Base-by-base conservation (phyloP, 768 basidiomycete species). In the Hygrocybe punicea region DNA sequence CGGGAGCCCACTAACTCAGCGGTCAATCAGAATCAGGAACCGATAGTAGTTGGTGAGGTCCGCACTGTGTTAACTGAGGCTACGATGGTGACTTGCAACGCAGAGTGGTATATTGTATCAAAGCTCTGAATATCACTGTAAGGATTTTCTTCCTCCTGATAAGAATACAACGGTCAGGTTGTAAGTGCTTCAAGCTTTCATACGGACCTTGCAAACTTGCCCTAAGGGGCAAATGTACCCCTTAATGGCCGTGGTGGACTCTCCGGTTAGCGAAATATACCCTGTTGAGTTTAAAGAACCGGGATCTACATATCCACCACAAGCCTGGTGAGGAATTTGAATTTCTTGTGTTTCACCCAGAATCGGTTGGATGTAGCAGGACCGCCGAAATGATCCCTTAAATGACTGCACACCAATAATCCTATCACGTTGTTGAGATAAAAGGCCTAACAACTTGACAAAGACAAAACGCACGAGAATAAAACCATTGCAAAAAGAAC, bases 321-420 rank as follows among this genome's bases (percentile, higher is more conserved):
- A 98, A 37, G 75, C 76, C 60, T 90, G 87, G 0, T 63, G 67
- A 6, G 78, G 63, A 6, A 84, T 70, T 25, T 73, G 68, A 1
- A 78, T 77, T 11, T 73, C 71, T 9, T 60, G 3, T n/a, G 11
- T 63, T 65, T 85, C 84, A 1, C 86, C 87, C 2, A 81, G 72
- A 2, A 76, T 78, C 3, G 86, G 77, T 16, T 69, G 62, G 39
- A 90, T 73, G 47, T 79, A 74, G 63, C 89, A 91, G 1, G 77
- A 78, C 7, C 89, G 81, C 16, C 85, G 78, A 40, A 90, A 76
- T 1, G 92, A 94, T 1, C 93, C 93, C 56, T 87, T 84, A 77
- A 99, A 99, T 0, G 91, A 84, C 63, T 98, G 93, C 1, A 97
- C 83, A n/a, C 96, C 95, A 56, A 97, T 89, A 65, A 98, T 89